Percentiles rank a stretch among this genome's conserved stretches.
Evolutionary conservation across 2,329 filamentous ascomycete species (phyloP).

Genomic region (Chalara sp.): DNA sequence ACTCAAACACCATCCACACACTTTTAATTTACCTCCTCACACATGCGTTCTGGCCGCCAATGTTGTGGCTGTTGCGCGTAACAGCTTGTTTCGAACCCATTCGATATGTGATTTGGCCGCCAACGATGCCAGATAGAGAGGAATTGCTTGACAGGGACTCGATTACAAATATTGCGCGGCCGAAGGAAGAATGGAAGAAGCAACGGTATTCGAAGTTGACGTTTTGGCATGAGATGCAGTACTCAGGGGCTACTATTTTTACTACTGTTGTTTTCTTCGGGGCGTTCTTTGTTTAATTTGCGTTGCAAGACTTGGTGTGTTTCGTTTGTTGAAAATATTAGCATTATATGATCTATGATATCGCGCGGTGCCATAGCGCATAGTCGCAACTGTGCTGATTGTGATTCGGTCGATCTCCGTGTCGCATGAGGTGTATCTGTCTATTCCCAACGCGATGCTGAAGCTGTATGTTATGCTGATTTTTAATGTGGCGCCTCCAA

Average conservation of each 20-base stretch:
- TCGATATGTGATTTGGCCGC: slow-evolving; percentile 54
- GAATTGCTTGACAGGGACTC: slow-evolving; percentile 48
- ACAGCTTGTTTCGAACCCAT: slow-evolving; percentile 43
- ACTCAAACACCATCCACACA: slow-evolving; percentile 48
- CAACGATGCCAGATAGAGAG: slow-evolving; percentile 49
- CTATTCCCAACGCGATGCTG: too few species aligned
- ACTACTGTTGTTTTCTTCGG: slow-evolving; percentile 46
- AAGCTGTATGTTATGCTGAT: too few species aligned
- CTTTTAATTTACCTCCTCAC: slow-evolving; percentile 45
- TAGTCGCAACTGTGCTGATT: too few species aligned
- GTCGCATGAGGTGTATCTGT: too few species aligned
- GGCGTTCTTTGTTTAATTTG: too few species aligned
- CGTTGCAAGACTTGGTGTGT: too few species aligned
- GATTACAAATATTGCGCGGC: slow-evolving; percentile 47
- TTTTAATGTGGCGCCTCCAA: too few species aligned
- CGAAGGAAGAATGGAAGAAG: slow-evolving; percentile 43
- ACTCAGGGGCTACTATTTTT: slow-evolving; percentile 42
- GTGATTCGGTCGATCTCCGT: too few species aligned
- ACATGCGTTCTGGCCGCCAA: slow-evolving; percentile 55
- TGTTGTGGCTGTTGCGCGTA: slow-evolving; percentile 37
- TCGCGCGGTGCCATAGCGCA: too few species aligned
- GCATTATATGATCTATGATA: too few species aligned
- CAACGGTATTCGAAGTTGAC: slow-evolving; percentile 46
- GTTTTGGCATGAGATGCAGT: slow-evolving; percentile 50
- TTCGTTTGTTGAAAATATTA: slow-evolving; percentile 4